phyloP scores from a whole-genome alignment of 2,329 filamentous ascomycete species.

The Aspergillus felis region DNA sequence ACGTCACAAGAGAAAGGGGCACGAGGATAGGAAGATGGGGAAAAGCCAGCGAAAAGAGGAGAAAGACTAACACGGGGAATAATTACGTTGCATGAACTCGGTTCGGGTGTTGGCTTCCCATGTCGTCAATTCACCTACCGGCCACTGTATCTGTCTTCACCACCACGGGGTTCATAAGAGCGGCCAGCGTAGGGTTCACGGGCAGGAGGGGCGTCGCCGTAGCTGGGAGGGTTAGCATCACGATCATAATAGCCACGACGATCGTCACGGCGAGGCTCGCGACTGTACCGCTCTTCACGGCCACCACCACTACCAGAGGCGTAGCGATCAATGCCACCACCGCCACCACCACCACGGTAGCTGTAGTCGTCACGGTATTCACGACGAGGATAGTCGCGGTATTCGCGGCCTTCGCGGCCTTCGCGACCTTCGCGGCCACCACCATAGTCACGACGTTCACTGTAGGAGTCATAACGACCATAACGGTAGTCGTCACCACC shows the following conservation, averaged over 20 bases:
- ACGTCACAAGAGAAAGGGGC: conserved; percentile 15
- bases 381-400: conserved; percentile 48
- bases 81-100: conserved; percentile 14
- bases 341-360: conserved; percentile 27
- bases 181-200: conserved; percentile 35
- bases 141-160: conserved; percentile 37
- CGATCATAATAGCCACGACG: conserved; percentile 53
- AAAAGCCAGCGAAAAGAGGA: conserved; percentile 17
- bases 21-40: conserved; percentile 12
- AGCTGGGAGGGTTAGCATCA: conserved; percentile 49
- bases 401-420: conserved; percentile 20
- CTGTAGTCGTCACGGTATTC: conserved; percentile 43
- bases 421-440: conserved; percentile 20
- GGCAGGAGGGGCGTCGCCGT: conserved; percentile 36
- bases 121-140: conserved; percentile 35
- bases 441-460: conserved; percentile 49
- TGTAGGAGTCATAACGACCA: conserved; percentile 45
- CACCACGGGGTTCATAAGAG: conserved; percentile 36
- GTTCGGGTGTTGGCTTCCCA: conserved; percentile 15
- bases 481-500: conserved; percentile 42
- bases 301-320: conserved; percentile 13
- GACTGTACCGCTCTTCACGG: conserved; percentile 46
- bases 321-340: conserved; percentile 44
- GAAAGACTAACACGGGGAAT: conserved; percentile 9
- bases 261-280: conserved; percentile 42